Evolutionary conservation across 2,329 filamentous ascomycete species (phyloP), one percentile per base, ranked within the genome.

Genomic region (Colletotrichum sp.): DNA sequence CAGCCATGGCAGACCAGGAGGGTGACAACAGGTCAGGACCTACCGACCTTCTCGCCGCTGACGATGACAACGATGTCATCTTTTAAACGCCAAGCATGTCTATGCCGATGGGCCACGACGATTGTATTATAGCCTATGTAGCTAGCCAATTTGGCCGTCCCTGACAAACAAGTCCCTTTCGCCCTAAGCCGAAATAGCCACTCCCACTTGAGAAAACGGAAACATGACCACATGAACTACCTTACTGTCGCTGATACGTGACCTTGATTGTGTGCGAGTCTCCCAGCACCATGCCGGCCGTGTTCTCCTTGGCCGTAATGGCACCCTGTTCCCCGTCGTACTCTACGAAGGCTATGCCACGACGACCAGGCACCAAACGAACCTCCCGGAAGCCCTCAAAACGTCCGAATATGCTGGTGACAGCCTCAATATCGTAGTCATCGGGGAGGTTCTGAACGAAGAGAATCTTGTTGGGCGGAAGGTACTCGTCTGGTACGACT

Each of bases 321-420:
- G 97, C 96, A 56, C 95, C 96, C 64, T 93, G 90, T 86, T 98
- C 96, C 79, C 92, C 93, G 81, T 98, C 95, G 86, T 98, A 99
- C 85, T 99, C 97, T 76, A 98, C 95, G 84, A 99, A 99, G 1
- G 96, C 97, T 84, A 99, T 96, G 5, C 95, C 95, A 78, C 92
- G 93, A 67, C 96, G 90, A 34, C 95, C 94, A 8, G 96, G 96
- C 61, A 98, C 96, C 83, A 95, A 86, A 81, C 97, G 92, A 61
- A 98, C 95, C 87, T 99, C 97, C 83, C 94, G 94, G 88, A 99
- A 98, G 30, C 96, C 96, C 77, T 98, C 95, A 87, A 97, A 99
- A 65, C 94, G 93, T 66, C 93, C 92, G 86, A 98, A 99, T 77
- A 98, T 92, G 36, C 90, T 89, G 0, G 93, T 94, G 70, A 99